Evolutionary conservation across 805 yeast species (phyloP).

Genomic region (Hanseniaspora thailandica): DNA sequence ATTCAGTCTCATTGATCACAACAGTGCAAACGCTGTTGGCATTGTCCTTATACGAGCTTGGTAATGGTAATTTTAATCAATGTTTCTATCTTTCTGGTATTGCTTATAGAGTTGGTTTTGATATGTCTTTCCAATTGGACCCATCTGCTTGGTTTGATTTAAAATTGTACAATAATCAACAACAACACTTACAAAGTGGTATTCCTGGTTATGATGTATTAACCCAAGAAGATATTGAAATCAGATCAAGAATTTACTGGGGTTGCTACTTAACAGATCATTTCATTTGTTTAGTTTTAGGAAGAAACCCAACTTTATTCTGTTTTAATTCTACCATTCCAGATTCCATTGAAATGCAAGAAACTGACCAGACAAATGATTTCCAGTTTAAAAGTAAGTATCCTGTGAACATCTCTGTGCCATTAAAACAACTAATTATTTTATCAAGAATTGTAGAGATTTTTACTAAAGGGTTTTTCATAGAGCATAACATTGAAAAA

Average conservation of each 20-base stretch:
- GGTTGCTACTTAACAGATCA: conserved; percentile 57
- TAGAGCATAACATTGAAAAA: conserved; percentile 24
- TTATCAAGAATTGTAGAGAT: conserved; percentile 31
- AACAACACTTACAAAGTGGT: not conserved
- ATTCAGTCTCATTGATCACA: conserved; percentile 32
- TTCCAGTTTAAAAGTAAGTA: conserved; percentile 33
- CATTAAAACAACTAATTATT: conserved; percentile 35
- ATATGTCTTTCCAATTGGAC: conserved; percentile 50
- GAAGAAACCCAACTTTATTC: conserved; percentile 46
- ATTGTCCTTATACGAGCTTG: conserved; percentile 50
- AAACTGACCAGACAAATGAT: conserved; percentile 51
- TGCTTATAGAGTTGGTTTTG: conserved; percentile 54
- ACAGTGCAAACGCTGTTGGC: conserved; percentile 48
- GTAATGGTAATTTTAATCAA: conserved; percentile 44
- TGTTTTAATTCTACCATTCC: conserved; percentile 49
- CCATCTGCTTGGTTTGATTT: conserved; percentile 47
- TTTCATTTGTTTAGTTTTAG: conserved; percentile 46
- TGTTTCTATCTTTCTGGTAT: conserved; percentile 56
- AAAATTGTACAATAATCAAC: conserved; percentile 16
- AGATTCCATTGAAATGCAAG: conserved; percentile 48
- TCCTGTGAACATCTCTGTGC: conserved; percentile 27
- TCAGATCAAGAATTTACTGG: conserved; percentile 54
- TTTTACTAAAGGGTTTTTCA: conserved; percentile 28
- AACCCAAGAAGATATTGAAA: conserved; percentile 42
- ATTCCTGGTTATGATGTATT: conserved; percentile 24